Evolutionary conservation across 495 filamentous ascomycete species (phyloP).

Genomic region (Neurospora tetrasperma): DNA sequence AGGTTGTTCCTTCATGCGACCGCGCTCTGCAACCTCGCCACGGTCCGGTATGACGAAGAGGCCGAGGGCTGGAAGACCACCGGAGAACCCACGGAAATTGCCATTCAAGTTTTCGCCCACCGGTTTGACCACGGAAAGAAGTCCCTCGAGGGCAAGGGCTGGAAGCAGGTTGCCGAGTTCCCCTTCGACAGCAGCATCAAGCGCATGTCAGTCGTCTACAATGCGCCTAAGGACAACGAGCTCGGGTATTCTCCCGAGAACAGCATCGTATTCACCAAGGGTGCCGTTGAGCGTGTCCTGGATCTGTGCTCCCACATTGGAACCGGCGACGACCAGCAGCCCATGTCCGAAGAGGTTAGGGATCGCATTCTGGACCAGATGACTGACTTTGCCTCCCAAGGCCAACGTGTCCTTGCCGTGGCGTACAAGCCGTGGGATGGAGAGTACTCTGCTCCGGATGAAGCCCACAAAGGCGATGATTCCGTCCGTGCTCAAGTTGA

Average conservation of each 20-base stretch:
- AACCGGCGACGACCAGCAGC: constrained; percentile 36
- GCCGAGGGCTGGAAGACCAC: constrained; percentile 57
- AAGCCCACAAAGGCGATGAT: constrained; percentile 15
- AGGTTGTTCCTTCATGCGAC: constrained; percentile 56
- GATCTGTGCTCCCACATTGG: constrained; percentile 59
- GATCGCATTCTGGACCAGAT: constrained; percentile 53
- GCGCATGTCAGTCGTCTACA: constrained; percentile 72
- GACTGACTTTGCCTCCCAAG: constrained; percentile 58
- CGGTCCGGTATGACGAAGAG: constrained; percentile 47
- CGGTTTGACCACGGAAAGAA: constrained; percentile 55
- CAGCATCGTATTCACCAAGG: constrained; percentile 63
- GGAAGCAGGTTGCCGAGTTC: constrained; percentile 62
- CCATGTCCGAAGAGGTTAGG: constrained; percentile 49
- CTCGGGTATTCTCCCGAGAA: constrained; percentile 18
- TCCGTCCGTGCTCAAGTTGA: constrained; percentile 41
- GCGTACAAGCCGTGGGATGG: constrained; percentile 40
- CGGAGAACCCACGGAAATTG: constrained; percentile 78
- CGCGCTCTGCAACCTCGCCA: constrained; percentile 72
- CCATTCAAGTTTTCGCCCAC: constrained; percentile 67
- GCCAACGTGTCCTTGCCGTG: constrained; percentile 72
- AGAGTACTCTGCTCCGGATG: constrained; percentile 8
- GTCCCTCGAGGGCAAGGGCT: constrained; percentile 40
- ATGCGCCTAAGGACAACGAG: constrained; percentile 20
- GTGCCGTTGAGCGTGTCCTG: constrained; percentile 69
- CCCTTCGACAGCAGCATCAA: constrained; percentile 77